Conservation (phyloP, 2,329 filamentous ascomycete genomes). For the Juglanconis oblonga region DNA sequence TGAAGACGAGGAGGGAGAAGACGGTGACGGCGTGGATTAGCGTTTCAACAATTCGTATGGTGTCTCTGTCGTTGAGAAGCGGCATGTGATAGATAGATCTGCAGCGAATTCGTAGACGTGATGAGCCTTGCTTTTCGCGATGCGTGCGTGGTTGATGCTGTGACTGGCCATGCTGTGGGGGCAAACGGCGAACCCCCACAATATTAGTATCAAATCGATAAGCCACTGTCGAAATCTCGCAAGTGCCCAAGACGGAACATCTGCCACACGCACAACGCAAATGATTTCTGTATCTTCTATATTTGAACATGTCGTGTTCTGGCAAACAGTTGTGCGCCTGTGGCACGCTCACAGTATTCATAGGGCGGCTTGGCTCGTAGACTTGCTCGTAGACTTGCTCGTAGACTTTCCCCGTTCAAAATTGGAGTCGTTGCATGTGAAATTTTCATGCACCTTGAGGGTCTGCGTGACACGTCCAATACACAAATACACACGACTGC, state of each 20-base stretch:
- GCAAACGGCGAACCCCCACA: background rate
- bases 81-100: background rate
- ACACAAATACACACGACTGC: no score
- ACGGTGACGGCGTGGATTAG: conserved; percentile 21
- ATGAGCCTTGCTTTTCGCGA: background rate
- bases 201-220: background rate
- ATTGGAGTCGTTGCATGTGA: conserved; percentile 13
- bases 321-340: no score
- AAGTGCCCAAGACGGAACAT: background rate
- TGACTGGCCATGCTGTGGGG: background rate
- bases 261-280: background rate
- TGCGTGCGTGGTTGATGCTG: background rate
- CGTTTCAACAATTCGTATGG: background rate
- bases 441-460: conserved; percentile 10
- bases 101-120: background rate
- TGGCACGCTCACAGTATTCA: background rate
- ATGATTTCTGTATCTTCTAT: background rate
- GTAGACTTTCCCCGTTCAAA: conserved; percentile 13
- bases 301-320: background rate
- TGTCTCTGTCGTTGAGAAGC: background rate
- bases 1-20: conserved; percentile 48
- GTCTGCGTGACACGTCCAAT: no score
- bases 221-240: conserved; percentile 4
- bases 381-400: background rate
- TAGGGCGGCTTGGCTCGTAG: conserved; percentile 12